Conservation (phyloP, 257 asterid species). For the Nicotiana noctiflora region DNA sequence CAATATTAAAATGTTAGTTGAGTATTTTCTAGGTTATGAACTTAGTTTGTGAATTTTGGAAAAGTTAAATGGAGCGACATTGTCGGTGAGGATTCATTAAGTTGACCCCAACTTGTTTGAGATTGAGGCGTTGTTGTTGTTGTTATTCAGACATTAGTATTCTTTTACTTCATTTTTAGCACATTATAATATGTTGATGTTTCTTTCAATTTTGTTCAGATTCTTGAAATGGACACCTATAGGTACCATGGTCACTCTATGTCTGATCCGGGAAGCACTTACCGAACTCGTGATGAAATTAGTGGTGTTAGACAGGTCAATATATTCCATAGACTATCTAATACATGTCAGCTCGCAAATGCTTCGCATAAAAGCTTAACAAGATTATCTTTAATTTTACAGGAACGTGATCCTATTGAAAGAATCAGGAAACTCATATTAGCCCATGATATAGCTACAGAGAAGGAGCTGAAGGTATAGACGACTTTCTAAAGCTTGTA, state of each 20-base stretch:
- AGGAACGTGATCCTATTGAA: conserved; percentile 98
- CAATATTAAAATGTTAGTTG: background rate
- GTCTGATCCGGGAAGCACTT: conserved; percentile 99
- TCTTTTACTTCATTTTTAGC: background rate
- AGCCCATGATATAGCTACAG: conserved; percentile 70
- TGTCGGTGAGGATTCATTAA: background rate
- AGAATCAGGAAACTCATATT: conserved; percentile 81
- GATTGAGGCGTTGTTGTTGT: background rate
- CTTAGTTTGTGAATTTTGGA: background rate
- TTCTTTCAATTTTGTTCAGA: conserved; percentile 43
- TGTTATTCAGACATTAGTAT: background rate
- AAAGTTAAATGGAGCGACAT: background rate
- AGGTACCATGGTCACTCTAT: conserved; percentile 97
- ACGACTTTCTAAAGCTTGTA: conserved; percentile 4
- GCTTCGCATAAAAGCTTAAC: background rate
- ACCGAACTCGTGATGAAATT: conserved; percentile 95
- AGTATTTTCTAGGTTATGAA: background rate
- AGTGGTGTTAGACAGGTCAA: conserved; percentile 85
- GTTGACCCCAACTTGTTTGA: background rate
- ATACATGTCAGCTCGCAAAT: background rate
- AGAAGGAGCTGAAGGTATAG: conserved; percentile 81
- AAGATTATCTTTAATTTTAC: conserved; percentile 11
- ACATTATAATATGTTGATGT: conserved; percentile 9
- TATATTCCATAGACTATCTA: background rate
- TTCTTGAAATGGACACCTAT: conserved; percentile 99